Base-by-base conservation (phyloP, 1,284 basidiomycete genomes). In the Austropuccinia psidii region DNA sequence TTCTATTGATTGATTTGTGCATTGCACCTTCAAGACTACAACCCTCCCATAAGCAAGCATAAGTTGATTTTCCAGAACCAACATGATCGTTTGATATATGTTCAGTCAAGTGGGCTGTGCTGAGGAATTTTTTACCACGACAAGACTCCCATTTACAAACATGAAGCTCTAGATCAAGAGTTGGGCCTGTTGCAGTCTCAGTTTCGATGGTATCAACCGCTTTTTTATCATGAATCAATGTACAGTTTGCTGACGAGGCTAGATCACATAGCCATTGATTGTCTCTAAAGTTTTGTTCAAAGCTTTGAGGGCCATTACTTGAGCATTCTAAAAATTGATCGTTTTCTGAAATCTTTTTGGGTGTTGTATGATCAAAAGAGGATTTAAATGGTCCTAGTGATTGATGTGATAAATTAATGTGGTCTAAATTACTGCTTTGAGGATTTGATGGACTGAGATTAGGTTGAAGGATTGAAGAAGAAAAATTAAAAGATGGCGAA, bases 1-100 rank as follows among this genome's bases (percentile, higher is more conserved):
- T n/a, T n/a, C n/a, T n/a, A 45, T n/a, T 45, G 41, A n/a, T n/a
- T 45, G 41, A 21, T 11, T 17, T n/a, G 27, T 11, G 27, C 33
- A 43, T 45, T 15, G 15, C n/a, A 21, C 19, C 21, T 55, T 43
- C 52, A 41, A 50, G 57, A 45, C 73, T 35, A 57, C 80, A 81
- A 17, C 80, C 80, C 7, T 76, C 72, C 80, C 80, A 81, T 7
- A 76, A 60, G 55, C 80, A 81, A 54, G 75, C 76, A 74, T 81
- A 81, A 35, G 74, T 60, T n/a, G 77, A 76, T 64, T 79, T 78
- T n/a, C 80, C 80, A 0, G 75, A 76, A 2, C 80, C 80, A 6
- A 81, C 77, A 55, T 81, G 80, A 19, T 49, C 77, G 0, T 58
- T 62, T 17, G 76, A 76, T 37, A 81, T 78, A 73, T 81, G 80